Conservation (phyloP, 2,329 filamentous ascomycete species). For the Diaporthe ilicicola region DNA sequence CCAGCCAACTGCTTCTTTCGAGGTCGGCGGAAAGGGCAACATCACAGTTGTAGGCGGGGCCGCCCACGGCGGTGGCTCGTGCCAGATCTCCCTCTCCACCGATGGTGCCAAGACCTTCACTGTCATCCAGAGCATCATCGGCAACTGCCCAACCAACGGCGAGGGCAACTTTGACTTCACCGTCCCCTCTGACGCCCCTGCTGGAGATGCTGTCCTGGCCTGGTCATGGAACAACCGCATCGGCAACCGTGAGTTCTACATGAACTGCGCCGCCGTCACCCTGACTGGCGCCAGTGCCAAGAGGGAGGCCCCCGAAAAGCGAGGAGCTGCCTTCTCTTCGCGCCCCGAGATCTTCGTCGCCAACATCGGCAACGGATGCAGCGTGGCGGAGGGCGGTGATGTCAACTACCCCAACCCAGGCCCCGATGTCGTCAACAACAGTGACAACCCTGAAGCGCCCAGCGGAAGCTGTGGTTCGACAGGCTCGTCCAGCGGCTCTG, state of each 20-base stretch:
- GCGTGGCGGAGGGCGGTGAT: slow-evolving; percentile 64
- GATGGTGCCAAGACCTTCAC: slow-evolving; percentile 75
- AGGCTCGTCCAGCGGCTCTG: slow-evolving; percentile 40
- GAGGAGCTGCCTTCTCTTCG: slow-evolving; percentile 54
- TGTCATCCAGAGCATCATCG: slow-evolving; percentile 69
- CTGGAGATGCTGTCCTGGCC: slow-evolving; percentile 70
- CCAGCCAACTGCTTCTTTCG: slow-evolving; percentile 66
- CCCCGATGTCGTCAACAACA: slow-evolving; percentile 54
- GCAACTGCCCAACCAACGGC: slow-evolving; percentile 57
- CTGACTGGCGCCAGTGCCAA: slow-evolving; percentile 54
- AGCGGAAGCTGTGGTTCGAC: slow-evolving; percentile 45
- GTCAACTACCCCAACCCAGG: slow-evolving; percentile 74
- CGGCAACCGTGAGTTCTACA: slow-evolving; percentile 86
- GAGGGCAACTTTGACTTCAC: slow-evolving; percentile 69
- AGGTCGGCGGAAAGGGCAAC: slow-evolving; percentile 68
- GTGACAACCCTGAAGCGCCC: slow-evolving; percentile 47
- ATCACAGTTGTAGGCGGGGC: slow-evolving; percentile 71
- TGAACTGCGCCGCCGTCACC: slow-evolving; percentile 80
- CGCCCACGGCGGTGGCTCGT: slow-evolving; percentile 75
- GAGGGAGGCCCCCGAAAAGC: slow-evolving; percentile 40
- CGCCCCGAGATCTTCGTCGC: slow-evolving; percentile 76
- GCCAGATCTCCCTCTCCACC: slow-evolving; percentile 79
- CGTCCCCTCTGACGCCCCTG: slow-evolving; percentile 69
- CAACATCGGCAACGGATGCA: slow-evolving; percentile 69
- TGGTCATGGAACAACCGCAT: slow-evolving; percentile 83